Conservation (phyloP, 2,329 filamentous ascomycete species). For the Fusarium burgessii region DNA sequence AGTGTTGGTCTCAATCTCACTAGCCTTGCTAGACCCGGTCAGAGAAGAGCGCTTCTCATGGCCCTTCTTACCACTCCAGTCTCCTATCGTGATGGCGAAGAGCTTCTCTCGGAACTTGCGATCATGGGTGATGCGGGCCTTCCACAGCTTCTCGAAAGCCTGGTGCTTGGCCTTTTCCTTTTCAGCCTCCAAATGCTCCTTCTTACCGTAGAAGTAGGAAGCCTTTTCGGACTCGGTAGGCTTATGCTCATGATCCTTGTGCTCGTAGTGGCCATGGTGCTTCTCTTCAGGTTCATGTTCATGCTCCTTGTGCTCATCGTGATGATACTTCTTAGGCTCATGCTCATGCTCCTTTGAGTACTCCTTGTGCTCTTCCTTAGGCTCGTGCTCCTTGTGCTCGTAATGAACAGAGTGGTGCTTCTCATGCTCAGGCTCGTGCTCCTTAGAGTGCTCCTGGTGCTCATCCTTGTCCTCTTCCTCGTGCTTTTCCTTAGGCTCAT, state of each 20-base stretch:
- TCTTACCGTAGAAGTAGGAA: background rate
- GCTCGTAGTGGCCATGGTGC: background rate
- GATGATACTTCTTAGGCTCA: background rate
- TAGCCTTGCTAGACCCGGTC: background rate
- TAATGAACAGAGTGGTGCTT: background rate
- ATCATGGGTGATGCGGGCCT: conserved; percentile 1
- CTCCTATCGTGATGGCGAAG: background rate
- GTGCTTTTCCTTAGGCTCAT: background rate
- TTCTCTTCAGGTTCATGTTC: conserved; percentile 1
- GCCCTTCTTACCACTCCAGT: background rate
- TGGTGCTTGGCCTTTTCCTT: background rate
- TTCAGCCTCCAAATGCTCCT: background rate
- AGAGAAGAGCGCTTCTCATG: conserved; percentile 11
- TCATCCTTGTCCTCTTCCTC: background rate
- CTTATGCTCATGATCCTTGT: background rate
- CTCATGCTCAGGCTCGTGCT: background rate
- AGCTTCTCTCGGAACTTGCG: background rate
- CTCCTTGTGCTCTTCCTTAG: background rate
- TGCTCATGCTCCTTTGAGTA: background rate
- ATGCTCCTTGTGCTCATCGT: background rate
- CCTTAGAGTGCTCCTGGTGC: background rate
- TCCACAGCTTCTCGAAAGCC: conserved; percentile 10
- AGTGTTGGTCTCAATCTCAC: conserved; percentile 7
- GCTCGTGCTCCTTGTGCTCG: background rate
- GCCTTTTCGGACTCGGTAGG: background rate